Evolutionary conservation across 106 monocot species (phyloP), one percentile per base, ranked within the genome.

Genomic region (Allium fistulosum): DNA sequence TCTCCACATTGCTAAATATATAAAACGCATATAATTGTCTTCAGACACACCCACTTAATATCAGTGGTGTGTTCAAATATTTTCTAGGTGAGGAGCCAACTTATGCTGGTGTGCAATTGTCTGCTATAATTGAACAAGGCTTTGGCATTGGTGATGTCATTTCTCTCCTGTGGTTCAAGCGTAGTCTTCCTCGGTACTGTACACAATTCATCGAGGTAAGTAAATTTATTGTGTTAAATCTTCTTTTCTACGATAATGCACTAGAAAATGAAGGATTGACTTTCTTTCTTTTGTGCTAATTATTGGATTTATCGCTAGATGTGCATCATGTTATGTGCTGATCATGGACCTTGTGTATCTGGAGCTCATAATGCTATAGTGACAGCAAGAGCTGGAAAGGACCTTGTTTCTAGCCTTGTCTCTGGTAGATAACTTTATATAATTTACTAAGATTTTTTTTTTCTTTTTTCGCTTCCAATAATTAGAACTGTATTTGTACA

Each of bases 301-400:
- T 51, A 27, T 53, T 53, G 11, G 45, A 37, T 12, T 65, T n/a
- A 57, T 72, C 26, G 2, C 48, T 78, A 97, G 92, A 97, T 97
- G 17, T 92, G 92, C 74, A 78, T 97, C 58, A 92, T 97, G 97
- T 63, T 97, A 46, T 97, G 97, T 80, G 97, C 97, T 71, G 97
- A 97, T 73, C 97, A 97, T 75, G 97, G 97, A 60, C 97, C 97
- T 45, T 97, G 97, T 69, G 97, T 97, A 57, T 97, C 97, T 55
- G 97, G 97, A 68, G 97, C 92, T 68, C 97, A 97, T 76, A 97
- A 97, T 53, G 66, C 92, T 66, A 97, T 97, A 58, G 92, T 97
- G 14, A 97, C 97, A 4, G 97, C 97, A 56, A 86, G 97, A 63
- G 97, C 97, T 49, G 97, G 97, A 59, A 97, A 97, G 64, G 97